Base-by-base conservation (phyloP, 768 basidiomycete species). In the Amanita rimosa region DNA sequence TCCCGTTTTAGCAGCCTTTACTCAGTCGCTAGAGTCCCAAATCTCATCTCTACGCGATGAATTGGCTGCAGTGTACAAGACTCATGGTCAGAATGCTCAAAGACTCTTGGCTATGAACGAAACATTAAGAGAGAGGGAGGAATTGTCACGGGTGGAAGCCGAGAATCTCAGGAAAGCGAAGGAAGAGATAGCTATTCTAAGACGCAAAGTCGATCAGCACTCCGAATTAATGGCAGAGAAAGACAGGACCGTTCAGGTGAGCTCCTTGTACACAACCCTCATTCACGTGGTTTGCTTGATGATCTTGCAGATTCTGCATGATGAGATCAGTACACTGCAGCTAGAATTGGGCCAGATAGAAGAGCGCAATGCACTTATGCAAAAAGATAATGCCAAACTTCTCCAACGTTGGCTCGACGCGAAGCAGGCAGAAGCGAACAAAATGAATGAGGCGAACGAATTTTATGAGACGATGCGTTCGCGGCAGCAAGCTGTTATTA, bases 391-490 rank as follows among this genome's bases (percentile, higher is more conserved):
- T 57, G 93, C 93, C 21, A 85, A 90, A 58, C 78, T 99, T 22
- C 74, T 98, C 1, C 92, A 96, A 62, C 84, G 95, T 14, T 99
- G 96, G 95, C 74, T 98, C 7, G 96, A 98, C 58, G 83, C 85
- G 54, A 96, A 96, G 67, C 91, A 96, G 61, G 68, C 74, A 10
- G 93, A 94, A 58, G 95, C 86, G 7, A 91, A 93, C 64, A 83
- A 82, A 66, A 88, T 99, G 87, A 97, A 98, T 66, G 87, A 88
- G 57, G 90, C 85, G 11, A 90, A 91, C 61, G 74, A 85, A 49
- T 88, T 89, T 62, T 92, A 92, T 58, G 88, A 92, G 62, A 81
- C 84, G 55, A 83, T 91, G 81, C 82, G 83, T 49, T 81, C 84
- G 29, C 76, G 75, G 52, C 81, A 82, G 57, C 75, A 84, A 54